Base-by-base conservation (phyloP, 257 asterid genomes). In the Cynanchum wilfordii region DNA sequence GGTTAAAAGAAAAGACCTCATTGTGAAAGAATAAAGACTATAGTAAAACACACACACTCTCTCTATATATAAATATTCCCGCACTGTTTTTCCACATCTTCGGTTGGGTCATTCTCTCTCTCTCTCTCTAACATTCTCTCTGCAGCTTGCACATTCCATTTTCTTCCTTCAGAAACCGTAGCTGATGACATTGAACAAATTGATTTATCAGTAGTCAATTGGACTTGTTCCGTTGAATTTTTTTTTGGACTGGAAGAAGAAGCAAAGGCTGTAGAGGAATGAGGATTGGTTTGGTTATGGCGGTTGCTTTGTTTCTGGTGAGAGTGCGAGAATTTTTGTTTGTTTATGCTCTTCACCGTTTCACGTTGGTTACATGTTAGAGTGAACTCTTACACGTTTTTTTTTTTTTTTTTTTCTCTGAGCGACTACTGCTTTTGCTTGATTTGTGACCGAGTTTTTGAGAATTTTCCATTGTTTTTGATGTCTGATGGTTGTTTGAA, bases 251-350 rank as follows among this genome's bases (percentile, higher is more conserved):
- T 51, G 59, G 59, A 54, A 54, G 59, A 16, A 50, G 55, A 20
- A 33, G 9, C 2, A 1, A 27, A 33, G 63, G 51, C 24, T 68
- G 76, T 69, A 73, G 56, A 68, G 76, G 52, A 64, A 74, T 73
- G 86, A 73, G 73, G 66, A 30, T 66, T 13, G 42, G 73, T 52
- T 57, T 33, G 36, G 27, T 45, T 58, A n/a, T 33, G 52, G 81
- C 76, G 0, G 49, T 80, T 71, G 74, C 76, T 64, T 24, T 78
- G 77, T 59, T 86, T 44, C 74, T 50, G 87, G 92, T 68, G 40
- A 68, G 49, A 64, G 29, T 64, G 92, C 50, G 40, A 68, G 49
- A 64, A 15, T 64, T 19, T 19, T 36, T 51, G 67, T 62, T 33
- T 30, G 27, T 54, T 54, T 54, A 51, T 51, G 24, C 17, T 64